Evolutionary conservation across 164 flowering plant species (phyloP), one percentile per base, ranked within the genome.

Genomic region (Tinospora cordifolia): DNA sequence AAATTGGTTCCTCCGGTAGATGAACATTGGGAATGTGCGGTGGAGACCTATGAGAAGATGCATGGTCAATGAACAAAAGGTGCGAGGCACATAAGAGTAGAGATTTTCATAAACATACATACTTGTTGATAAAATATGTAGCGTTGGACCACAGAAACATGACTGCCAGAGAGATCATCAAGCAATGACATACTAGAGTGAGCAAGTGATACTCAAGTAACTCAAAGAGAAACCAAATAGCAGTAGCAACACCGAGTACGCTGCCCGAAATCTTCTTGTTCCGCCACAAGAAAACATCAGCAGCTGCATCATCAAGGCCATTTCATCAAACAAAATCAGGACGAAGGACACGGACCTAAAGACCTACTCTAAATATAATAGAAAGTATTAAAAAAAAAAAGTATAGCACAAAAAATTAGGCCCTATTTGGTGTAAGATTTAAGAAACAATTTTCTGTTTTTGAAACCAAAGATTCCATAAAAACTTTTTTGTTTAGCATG

Each of bases 221-320:
- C 69, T 91, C 98, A 68, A 93, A 93, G 24, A 91, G 77, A 75
- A 87, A 81, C 93, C 95, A 93, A 7, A 83, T 38, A 6, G 83
- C 90, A 8, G 98, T 93, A 7, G 87, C 96, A 4, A 71, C 86
- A 57, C 88, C 93, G 30, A 91, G 85, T 8, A 84, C 89, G 40
- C 83, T 81, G 0, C 78, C 95, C 2, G 98, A 90, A 24, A 86
- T 77, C 84, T 93, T 90, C 84, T 90, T 91, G 80, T 93, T 87
- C 82, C 96, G 91, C 98, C 98, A 93, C 70, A 91, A 72, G 71
- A 93, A 85, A n/a, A 93, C 71, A 77, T 93, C 95, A 41, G 98
- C 97, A 63, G 93, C 98, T 93, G 83, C 76, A 75, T 12, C 22
- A 62, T 17, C n/a, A n/a, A 51, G 60, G 12, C 8, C 10, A 25